phyloP scores from a whole-genome alignment of 2,329 filamentous ascomycete species.

The Lizonia empirigonia region DNA sequence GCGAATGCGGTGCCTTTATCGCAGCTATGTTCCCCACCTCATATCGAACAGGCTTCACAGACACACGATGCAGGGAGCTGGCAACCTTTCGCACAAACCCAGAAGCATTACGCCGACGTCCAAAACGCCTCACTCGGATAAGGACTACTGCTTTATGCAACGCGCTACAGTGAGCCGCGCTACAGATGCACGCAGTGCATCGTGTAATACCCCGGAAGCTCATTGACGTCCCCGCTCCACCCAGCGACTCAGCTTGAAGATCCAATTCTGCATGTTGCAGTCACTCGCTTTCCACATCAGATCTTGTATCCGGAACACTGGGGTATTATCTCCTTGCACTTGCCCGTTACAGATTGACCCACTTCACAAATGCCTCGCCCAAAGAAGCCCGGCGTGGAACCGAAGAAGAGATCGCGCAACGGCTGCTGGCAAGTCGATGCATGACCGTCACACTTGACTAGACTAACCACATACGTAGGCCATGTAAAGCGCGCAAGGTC shows the following conservation, averaged over 20 bases:
- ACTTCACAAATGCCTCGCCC: conserved; percentile 64
- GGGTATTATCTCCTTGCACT: conserved; percentile 3
- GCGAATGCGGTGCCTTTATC: conserved; percentile 11
- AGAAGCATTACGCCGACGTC: conserved; percentile 4
- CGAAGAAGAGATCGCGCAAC: conserved; percentile 70
- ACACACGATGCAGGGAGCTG: conserved; percentile 3
- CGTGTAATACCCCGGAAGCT: conserved; percentile 5
- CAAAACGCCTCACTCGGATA: conserved; percentile 1
- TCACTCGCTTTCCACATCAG: conserved; percentile 18
- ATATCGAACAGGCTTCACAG: conserved; percentile 2
- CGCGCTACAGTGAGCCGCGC: conserved; percentile 4
- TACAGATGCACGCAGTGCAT: conserved; percentile 10
- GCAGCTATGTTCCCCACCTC: conserved; percentile 11
- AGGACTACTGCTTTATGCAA: conserved; percentile 4
- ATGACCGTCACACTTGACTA: conserved; percentile 1
- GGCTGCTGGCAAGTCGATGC: conserved; percentile 64
- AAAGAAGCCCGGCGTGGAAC: conserved; percentile 67
- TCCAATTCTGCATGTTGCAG: neutral
- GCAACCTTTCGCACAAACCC: conserved; percentile 11
- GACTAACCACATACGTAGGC: conserved; percentile 57
- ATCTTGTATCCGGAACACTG: neutral
- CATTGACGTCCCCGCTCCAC: conserved; percentile 4
- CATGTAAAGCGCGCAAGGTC: conserved; percentile 78
- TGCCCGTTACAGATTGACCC: conserved; percentile 2
- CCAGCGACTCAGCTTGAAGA: conserved; percentile 2